Base-by-base conservation (phyloP, 2,329 filamentous ascomycete species). In the Lasiodiplodia theobromae region DNA sequence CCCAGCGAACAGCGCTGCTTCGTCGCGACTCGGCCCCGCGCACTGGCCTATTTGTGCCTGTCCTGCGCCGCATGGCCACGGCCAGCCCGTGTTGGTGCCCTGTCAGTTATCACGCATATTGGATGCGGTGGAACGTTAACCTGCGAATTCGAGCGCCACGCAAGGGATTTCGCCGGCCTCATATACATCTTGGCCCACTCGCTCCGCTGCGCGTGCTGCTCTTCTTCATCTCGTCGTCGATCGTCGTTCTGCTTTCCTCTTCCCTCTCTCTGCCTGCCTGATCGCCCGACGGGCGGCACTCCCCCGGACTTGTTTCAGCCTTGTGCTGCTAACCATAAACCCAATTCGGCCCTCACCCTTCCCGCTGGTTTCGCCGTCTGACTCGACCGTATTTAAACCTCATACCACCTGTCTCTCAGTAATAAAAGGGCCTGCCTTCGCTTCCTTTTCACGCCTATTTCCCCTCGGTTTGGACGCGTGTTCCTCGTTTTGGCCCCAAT, bases 241-340 rank as follows among this genome's bases (percentile, higher is more conserved):
- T 54, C 63, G 40, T 14, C 52, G 63, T 21, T 51, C n/a, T 12
- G 56, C 63, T 49, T 66, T 66, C 51, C 63, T 34, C 51, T 56
- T 66, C 38, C 8, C 37, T 31, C 21, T 23, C 63, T 11, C 21
- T 16, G 31, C n/a, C 62, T 38, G 47, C 62, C 63, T 66, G 49
- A 66, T 54, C 52, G 49, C 47, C 60, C 60, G 47, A 18, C 60
- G 12, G 44, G 40, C 47, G 47, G 25, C 21, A 12, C 12, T 52
- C 51, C 65, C 54, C 65, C 65, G 52, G 52, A 58, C 53, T 67
- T 67, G 52, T 67, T 58, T 67, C 65, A 58, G 65, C 65, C 65
- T 58, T 67, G 65, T 58, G 25, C 53, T 31, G 38, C 53, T 28
- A 47, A 37, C 25, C 58, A 34, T 28, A 44, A 8, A 16, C 21